Evolutionary conservation across 1,284 basidiomycete species (phyloP).

Genomic region (Fomes fomentarius): DNA sequence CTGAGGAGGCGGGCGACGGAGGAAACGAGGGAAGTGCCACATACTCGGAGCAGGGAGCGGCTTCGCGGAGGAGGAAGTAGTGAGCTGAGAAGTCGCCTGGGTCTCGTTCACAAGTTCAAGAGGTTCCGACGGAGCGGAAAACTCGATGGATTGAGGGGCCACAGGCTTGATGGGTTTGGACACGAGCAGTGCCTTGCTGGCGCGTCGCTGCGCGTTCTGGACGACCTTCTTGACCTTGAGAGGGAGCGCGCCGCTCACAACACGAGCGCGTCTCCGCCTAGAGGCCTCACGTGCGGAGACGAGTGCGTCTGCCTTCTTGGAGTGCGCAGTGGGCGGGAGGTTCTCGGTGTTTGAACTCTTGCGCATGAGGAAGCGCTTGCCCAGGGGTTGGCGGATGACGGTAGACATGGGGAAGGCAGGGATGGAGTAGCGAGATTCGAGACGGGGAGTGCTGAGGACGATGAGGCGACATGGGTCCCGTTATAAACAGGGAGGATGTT

Average conservation of each 20-base stretch:
- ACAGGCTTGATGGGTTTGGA: not conserved
- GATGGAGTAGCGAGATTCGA: not conserved
- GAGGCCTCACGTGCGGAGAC: slow-evolving; percentile 23
- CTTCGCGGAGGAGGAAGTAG: not conserved
- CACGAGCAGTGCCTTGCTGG: slow-evolving; percentile 13
- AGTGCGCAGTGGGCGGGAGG: slow-evolving; percentile 15
- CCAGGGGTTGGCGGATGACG: slow-evolving; percentile 14
- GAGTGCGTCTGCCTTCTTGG: slow-evolving; percentile 20
- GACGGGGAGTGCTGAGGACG: not conserved
- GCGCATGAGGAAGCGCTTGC: slow-evolving; percentile 26
- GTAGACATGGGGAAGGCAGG: slow-evolving; percentile 12
- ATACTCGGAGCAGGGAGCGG: not conserved
- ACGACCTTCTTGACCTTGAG: slow-evolving; percentile 20
- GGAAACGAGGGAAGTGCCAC: slow-evolving; percentile 38
- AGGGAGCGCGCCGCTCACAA: slow-evolving; percentile 20
- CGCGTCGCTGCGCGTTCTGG: slow-evolving; percentile 19
- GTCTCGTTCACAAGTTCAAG: slow-evolving; percentile 2
- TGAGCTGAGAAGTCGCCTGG: not conserved
- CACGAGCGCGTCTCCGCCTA: slow-evolving; percentile 21
- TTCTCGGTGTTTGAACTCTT: slow-evolving; percentile 28
- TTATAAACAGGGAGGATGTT: slow-evolving; percentile 10
- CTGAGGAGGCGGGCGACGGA: slow-evolving; percentile 33
- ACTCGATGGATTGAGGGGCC: not conserved
- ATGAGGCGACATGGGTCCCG: not conserved
- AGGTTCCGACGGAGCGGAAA: not conserved